Percentiles rank a stretch among this genome's conserved stretches.
Conservation (phyloP, 805 yeast species). For the Schwanniomyces yamadae region DNA sequence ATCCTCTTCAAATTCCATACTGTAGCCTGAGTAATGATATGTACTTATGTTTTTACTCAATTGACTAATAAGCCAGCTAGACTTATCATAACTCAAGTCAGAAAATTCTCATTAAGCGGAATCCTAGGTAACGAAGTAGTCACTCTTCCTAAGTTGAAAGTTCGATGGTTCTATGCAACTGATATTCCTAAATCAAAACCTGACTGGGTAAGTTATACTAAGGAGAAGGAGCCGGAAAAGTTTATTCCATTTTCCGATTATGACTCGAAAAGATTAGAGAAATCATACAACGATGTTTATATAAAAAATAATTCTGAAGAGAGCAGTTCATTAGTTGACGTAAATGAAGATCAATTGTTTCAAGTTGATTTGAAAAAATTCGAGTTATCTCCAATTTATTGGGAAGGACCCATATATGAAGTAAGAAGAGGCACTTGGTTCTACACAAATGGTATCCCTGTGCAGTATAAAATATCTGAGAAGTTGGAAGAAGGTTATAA, state of each 20-base stretch:
- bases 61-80: no score
- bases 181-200: constrained; percentile 76
- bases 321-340: constrained; percentile 42
- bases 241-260: constrained; percentile 64
- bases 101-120: no score
- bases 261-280: constrained; percentile 67
- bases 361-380: constrained; percentile 61
- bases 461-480: constrained; percentile 47
- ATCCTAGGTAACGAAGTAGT: no score
- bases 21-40: no score
- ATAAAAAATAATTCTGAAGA: constrained; percentile 4
- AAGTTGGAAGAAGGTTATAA: constrained; percentile 60
- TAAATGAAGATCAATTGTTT: constrained; percentile 78
- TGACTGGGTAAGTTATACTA: constrained; percentile 51
- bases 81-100: no score
- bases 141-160: constrained; percentile 14
- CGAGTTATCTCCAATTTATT: constrained; percentile 67
- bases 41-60: no score
- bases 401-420: constrained; percentile 86
- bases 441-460: constrained; percentile 53
- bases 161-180: constrained; percentile 80
- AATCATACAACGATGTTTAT: constrained; percentile 31
- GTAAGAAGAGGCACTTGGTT: constrained; percentile 89
- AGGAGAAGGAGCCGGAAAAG: constrained; percentile 50
- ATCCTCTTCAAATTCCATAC: no score